Conservation (phyloP, 768 basidiomycete genomes). For the Tulasnella sp. region DNA sequence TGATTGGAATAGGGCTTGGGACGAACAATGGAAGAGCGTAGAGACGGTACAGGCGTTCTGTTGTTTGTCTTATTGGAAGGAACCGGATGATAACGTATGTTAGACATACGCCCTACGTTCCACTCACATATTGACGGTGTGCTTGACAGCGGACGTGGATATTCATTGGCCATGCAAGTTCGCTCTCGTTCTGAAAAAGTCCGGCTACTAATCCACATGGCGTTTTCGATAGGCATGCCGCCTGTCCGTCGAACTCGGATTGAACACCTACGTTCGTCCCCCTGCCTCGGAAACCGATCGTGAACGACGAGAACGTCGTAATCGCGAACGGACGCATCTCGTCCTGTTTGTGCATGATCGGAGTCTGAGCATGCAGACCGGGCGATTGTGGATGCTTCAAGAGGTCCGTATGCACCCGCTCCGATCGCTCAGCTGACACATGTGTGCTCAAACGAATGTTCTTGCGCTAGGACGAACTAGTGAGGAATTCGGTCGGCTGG, state of each 20-base stretch:
- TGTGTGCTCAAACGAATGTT: not conserved
- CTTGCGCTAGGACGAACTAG: conserved; percentile 45
- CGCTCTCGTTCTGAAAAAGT: not conserved
- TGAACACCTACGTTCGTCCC: conserved; percentile 53
- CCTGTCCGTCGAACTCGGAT: conserved; percentile 73
- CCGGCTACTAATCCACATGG: conserved; percentile 16
- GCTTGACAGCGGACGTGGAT: conserved; percentile 61
- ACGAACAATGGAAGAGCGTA: conserved; percentile 64
- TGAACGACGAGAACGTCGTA: conserved; percentile 62
- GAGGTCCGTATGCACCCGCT: conserved; percentile 33
- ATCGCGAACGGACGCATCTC: conserved; percentile 75
- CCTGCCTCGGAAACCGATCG: conserved; percentile 51
- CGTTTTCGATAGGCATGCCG: conserved; percentile 86
- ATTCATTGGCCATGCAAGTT: conserved; percentile 72
- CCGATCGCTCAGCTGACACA: not conserved
- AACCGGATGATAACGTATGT: conserved; percentile 68
- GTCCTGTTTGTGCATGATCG: conserved; percentile 80
- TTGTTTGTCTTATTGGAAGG: conserved; percentile 81
- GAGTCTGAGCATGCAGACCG: conserved; percentile 75
- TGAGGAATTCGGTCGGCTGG: conserved; percentile 57
- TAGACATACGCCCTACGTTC: not conserved
- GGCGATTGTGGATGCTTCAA: conserved; percentile 77
- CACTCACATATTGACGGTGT: not conserved
- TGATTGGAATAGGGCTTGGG: conserved; percentile 61
- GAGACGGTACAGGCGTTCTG: conserved; percentile 85